These are phyloP conservation scores for Peterozyma xylosa DNA, from an alignment of 805 yeast genomes.

Conservation along the genomic window DNA sequence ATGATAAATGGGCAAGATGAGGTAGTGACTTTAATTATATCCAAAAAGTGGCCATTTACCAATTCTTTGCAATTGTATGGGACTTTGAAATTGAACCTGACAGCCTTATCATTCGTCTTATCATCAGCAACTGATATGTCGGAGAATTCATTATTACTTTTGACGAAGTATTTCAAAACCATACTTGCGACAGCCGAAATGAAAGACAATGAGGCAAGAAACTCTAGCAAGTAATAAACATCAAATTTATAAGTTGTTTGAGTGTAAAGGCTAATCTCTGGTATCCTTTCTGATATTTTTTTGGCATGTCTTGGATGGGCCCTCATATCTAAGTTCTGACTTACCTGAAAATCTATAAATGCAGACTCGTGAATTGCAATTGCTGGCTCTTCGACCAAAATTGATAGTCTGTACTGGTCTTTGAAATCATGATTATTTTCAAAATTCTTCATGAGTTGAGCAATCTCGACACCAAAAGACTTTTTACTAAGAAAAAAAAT, in stretches of 20 bases:
- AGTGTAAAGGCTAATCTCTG: constrained; percentile 14
- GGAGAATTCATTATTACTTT: constrained; percentile 13
- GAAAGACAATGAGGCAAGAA: constrained; percentile 41
- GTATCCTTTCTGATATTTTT: background rate
- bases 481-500: constrained; percentile 20
- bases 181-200: constrained; percentile 41
- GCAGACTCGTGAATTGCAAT: constrained; percentile 12
- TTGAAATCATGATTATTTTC: constrained; percentile 21
- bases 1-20: constrained; percentile 60
- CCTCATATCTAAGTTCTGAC: background rate
- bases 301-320: background rate
- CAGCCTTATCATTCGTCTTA: constrained; percentile 3
- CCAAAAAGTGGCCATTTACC: constrained; percentile 49
- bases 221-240: constrained; percentile 47
- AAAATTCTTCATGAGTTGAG: constrained; percentile 5
- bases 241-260: constrained; percentile 35
- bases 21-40: constrained; percentile 52
- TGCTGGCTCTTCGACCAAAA: constrained; percentile 20
- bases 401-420: constrained; percentile 6
- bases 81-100: constrained; percentile 1
- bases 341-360: constrained; percentile 1
- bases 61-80: constrained; percentile 28
- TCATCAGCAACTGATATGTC: constrained; percentile 7
- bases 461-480: constrained; percentile 20
- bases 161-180: constrained; percentile 31